Conservation (phyloP, 345 rosid genomes). For the Gossypium turneri region DNA sequence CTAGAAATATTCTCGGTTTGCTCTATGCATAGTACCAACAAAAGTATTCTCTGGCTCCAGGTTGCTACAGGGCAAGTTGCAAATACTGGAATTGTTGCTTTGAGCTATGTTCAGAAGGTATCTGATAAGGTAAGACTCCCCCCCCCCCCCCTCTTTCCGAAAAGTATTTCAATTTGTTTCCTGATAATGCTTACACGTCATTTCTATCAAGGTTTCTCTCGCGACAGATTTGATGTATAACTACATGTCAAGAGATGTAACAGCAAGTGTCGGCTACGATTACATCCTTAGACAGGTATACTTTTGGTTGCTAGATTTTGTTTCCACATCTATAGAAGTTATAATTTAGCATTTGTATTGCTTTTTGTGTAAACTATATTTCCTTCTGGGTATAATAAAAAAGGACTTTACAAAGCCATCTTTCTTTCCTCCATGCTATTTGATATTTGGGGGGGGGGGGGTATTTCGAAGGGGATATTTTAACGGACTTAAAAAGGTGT, state of each 20-base stretch:
- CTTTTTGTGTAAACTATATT: neutral
- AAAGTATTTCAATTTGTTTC: neutral
- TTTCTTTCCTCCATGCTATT: neutral
- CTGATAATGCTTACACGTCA: slow-evolving; percentile 1
- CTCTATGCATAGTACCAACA: neutral
- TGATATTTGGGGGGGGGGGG: too few relatives aligned
- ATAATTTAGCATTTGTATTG: neutral
- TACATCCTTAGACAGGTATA: slow-evolving; percentile 93
- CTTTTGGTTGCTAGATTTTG: slow-evolving; percentile 4
- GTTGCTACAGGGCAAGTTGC: slow-evolving; percentile 94
- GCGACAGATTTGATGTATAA: slow-evolving; percentile 89
- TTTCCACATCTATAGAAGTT: neutral
- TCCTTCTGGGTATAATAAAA: neutral
- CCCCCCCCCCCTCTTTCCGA: too few relatives aligned
- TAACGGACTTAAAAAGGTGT: too few relatives aligned
- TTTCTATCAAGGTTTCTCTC: slow-evolving; percentile 64
- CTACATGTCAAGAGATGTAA: slow-evolving; percentile 78
- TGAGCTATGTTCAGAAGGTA: slow-evolving; percentile 96
- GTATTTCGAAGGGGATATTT: too few relatives aligned
- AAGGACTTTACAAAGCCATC: neutral
- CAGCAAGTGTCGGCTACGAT: slow-evolving; percentile 91
- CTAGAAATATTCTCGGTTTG: neutral
- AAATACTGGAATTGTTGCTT: slow-evolving; percentile 75
- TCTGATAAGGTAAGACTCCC: slow-evolving; percentile 71
- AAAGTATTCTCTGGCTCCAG: slow-evolving; percentile 34